Conservation (phyloP, 2,329 filamentous ascomycete species). For the Hypoxylon sp. region DNA sequence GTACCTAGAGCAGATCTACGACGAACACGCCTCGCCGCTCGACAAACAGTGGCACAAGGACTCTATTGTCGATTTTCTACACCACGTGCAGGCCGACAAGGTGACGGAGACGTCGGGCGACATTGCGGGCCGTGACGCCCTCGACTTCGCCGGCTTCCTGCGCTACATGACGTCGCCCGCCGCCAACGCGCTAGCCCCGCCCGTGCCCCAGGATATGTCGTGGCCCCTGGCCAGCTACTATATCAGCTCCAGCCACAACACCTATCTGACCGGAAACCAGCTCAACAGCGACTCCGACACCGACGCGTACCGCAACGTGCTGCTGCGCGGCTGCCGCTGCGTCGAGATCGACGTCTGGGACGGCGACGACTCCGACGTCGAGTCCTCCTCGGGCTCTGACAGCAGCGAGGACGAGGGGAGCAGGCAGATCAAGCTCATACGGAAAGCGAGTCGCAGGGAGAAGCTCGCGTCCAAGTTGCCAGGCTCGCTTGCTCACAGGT, state of each 20-base stretch:
- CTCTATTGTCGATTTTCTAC: conserved; percentile 56
- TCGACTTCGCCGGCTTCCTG: conserved; percentile 60
- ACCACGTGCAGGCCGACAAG: conserved; percentile 54
- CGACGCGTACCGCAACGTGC: conserved; percentile 83
- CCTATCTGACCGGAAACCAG: conserved; percentile 89
- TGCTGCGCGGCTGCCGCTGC: conserved; percentile 86
- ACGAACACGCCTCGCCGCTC: conserved; percentile 51
- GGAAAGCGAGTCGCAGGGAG: conserved; percentile 69
- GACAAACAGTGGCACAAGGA: conserved; percentile 55
- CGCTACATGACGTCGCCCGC: conserved; percentile 64
- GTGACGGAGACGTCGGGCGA: conserved; percentile 43
- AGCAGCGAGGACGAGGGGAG: conserved; percentile 56
- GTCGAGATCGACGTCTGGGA: conserved; percentile 98
- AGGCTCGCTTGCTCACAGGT: conserved; percentile 52
- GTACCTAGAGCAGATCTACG: conserved; percentile 58
- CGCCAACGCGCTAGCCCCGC: conserved; percentile 53
- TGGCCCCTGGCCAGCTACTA: conserved; percentile 90
- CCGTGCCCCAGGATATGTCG: conserved; percentile 63
- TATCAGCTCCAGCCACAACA: conserved; percentile 95
- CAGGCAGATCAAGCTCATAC: conserved; percentile 62
- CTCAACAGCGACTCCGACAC: conserved; percentile 86
- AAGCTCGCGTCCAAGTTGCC: conserved; percentile 68
- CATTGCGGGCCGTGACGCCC: conserved; percentile 45
- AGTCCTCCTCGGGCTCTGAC: conserved; percentile 68
- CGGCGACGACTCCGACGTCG: conserved; percentile 76